Evolutionary conservation across 495 filamentous ascomycete genomes (phyloP).

Genomic region (Penicillium crystallinum): DNA sequence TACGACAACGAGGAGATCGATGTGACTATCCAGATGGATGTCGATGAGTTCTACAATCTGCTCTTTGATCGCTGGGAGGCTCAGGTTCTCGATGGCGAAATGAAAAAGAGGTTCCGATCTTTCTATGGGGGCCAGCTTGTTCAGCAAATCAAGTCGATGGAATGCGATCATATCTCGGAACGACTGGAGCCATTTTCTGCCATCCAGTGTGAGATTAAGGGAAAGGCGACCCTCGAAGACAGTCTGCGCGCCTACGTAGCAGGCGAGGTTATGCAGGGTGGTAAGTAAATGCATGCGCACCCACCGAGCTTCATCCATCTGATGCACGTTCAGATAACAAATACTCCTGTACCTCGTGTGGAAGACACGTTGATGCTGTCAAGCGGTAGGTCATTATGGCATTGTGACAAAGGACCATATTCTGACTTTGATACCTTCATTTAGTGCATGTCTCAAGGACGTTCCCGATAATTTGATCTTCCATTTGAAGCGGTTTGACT

Average conservation of each 20-base stretch:
- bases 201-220: conserved; percentile 95
- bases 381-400: conserved; percentile 55
- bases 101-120: conserved; percentile 70
- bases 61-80: conserved; percentile 89
- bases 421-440: neutral
- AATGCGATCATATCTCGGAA: conserved; percentile 91
- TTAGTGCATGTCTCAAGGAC: conserved; percentile 81
- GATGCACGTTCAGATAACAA: conserved; percentile 68
- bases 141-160: conserved; percentile 91
- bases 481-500: conserved; percentile 94
- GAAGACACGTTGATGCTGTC: conserved; percentile 86
- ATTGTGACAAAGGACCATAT: neutral
- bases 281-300: conserved; percentile 35
- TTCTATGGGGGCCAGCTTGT: conserved; percentile 91
- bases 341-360: conserved; percentile 92
- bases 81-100: conserved; percentile 61
- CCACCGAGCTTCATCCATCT: conserved; percentile 3
- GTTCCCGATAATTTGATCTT: conserved; percentile 94
- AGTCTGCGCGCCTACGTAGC: conserved; percentile 92
- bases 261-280: conserved; percentile 94
- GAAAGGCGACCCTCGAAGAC: conserved; percentile 76
- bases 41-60: conserved; percentile 94
- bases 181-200: conserved; percentile 86
- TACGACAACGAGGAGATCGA: conserved; percentile 85
- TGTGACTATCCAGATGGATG: conserved; percentile 89